Evolutionary conservation across 768 basidiomycete genomes (phyloP).

Genomic region (Podaxis sp.): DNA sequence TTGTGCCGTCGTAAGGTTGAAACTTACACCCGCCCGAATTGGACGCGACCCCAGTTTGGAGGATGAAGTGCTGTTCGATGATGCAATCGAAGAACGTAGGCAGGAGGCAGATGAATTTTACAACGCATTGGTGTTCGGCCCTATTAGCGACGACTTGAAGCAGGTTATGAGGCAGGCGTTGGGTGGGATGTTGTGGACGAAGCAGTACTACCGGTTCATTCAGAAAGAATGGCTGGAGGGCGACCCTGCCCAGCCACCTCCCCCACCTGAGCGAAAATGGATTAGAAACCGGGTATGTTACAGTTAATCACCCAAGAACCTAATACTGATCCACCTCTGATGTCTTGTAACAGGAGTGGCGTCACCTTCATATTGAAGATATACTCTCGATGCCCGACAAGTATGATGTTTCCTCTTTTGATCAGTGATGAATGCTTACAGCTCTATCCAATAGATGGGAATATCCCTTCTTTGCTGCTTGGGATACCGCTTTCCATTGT

Average conservation of each 20-base stretch:
- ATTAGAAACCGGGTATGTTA: slow-evolving; percentile 75
- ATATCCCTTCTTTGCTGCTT: slow-evolving; percentile 98
- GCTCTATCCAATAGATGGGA: slow-evolving; percentile 68
- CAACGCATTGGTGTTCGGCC: slow-evolving; percentile 71
- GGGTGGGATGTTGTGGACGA: slow-evolving; percentile 97
- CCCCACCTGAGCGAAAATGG: slow-evolving; percentile 84
- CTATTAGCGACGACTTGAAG: slow-evolving; percentile 88
- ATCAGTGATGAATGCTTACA: slow-evolving; percentile 11
- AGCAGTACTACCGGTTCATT: slow-evolving; percentile 95
- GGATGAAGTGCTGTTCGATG: slow-evolving; percentile 90
- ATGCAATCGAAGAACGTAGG: slow-evolving; percentile 83
- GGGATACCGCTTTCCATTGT: slow-evolving; percentile 99
- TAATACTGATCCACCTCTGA: not conserved
- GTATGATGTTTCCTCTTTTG: slow-evolving; percentile 38
- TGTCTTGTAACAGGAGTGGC: slow-evolving; percentile 71
- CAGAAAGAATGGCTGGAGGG: slow-evolving; percentile 97
- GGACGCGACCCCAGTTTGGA: slow-evolving; percentile 78
- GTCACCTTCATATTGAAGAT: slow-evolving; percentile 92
- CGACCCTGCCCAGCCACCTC: slow-evolving; percentile 92
- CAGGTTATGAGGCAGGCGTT: slow-evolving; percentile 97
- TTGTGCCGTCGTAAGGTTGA: slow-evolving; percentile 91
- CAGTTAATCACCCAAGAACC: not conserved
- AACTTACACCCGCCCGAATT: slow-evolving; percentile 77
- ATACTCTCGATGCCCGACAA: slow-evolving; percentile 99
- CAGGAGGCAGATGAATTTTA: slow-evolving; percentile 98